Evolutionary conservation across 768 basidiomycete genomes (phyloP).

Genomic region (Paxillus rubicundulus): DNA sequence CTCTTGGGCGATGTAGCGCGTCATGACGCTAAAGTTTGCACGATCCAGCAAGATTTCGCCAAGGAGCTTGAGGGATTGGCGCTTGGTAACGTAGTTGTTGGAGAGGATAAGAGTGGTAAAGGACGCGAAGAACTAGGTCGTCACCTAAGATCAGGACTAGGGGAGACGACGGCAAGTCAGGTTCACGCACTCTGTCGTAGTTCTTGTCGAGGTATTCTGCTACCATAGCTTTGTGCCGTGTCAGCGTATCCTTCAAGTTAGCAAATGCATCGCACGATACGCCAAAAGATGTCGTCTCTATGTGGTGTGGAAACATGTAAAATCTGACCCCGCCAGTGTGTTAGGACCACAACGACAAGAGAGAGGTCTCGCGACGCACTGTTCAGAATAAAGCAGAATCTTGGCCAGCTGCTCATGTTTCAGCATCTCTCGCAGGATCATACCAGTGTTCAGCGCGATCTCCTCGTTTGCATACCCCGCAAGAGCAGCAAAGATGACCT

Average conservation of each 20-base stretch:
- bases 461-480: constrained; percentile 96
- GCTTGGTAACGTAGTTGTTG: constrained; percentile 98
- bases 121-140: constrained; percentile 86
- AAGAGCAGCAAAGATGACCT: constrained; percentile 79
- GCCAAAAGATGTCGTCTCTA: constrained; percentile 96
- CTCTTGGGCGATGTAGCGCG: constrained; percentile 91
- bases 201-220: constrained; percentile 96
- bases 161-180: neutral
- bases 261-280: constrained; percentile 98
- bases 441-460: constrained; percentile 94
- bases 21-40: constrained; percentile 99
- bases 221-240: constrained; percentile 97
- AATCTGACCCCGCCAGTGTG: constrained; percentile 52
- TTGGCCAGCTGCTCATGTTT: constrained; percentile 88
- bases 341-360: neutral
- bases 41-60: constrained; percentile 98
- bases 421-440: constrained; percentile 97
- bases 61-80: constrained; percentile 95
- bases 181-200: constrained; percentile 78
- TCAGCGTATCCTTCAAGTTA: constrained; percentile 96
- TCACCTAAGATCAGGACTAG: neutral
- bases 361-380: constrained; percentile 55
- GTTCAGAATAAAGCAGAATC: constrained; percentile 87
- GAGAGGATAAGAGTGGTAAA: constrained; percentile 93
- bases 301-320: constrained; percentile 94